Evolutionary conservation across 352 stramenopile species (phyloP).

Genomic region (Aphanomyces invadans): DNA sequence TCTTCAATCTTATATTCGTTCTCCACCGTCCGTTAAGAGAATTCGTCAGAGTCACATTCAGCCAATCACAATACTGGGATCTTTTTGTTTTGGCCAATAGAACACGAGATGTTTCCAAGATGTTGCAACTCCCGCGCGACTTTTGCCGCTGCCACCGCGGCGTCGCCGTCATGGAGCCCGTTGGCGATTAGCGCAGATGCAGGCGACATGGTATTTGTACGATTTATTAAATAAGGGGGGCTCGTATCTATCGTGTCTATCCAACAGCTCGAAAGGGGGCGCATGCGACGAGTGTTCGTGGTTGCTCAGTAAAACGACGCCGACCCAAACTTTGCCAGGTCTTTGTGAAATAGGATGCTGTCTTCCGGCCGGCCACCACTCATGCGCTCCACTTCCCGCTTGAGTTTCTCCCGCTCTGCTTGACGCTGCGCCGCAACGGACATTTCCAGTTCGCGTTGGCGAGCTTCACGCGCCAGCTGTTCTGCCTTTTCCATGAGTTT

Average conservation of each 20-base stretch:
- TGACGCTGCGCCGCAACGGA: conserved; percentile 42
- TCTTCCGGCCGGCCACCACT: conserved; percentile 50
- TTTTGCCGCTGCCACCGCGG: no score
- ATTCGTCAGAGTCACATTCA: background rate
- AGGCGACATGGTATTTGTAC: no score
- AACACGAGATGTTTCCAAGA: no score
- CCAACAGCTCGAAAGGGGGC: no score
- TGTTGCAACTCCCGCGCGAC: no score
- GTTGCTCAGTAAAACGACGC: conserved; percentile 74
- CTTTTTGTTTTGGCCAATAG: background rate
- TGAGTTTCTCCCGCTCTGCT: conserved; percentile 60
- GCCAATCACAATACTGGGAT: background rate
- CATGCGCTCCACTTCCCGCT: conserved; percentile 38
- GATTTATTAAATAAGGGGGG: background rate
- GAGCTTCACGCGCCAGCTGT: conserved; percentile 43
- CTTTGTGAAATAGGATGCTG: conserved; percentile 53
- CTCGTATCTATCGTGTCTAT: conserved; percentile 15
- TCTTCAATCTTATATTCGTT: background rate
- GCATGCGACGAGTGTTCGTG: background rate
- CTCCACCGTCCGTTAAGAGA: background rate
- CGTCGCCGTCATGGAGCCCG: no score
- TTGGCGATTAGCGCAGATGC: no score
- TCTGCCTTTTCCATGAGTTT: conserved; percentile 46
- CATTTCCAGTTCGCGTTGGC: conserved; percentile 50
- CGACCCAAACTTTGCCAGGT: conserved; percentile 80